Base-by-base conservation (phyloP, 1,139 yeast species). In the Williopsis jadinii region DNA sequence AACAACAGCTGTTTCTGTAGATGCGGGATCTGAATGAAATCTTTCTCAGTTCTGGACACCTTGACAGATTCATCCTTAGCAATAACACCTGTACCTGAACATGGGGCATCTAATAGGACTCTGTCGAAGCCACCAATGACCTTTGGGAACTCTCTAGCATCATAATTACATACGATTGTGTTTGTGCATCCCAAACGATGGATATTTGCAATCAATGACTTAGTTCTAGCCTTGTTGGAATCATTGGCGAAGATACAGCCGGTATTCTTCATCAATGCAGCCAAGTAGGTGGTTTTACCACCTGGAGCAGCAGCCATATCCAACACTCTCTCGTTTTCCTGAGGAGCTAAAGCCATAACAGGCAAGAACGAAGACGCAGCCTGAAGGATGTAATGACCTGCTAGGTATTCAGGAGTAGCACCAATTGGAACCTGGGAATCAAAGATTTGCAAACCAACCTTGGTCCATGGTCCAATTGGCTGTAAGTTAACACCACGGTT, bases 261-360 rank as follows among this genome's bases (percentile, higher is more conserved):
- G 3, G 98, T 92, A 63, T 92, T 94, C 62, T 94, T 94, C 97
- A 92, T 92, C 66, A 90, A 68, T 1, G 98, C 98, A 34, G 96
- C 81, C 44, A 94, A 81, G 60, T 88, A 92, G 2, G 99, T 92
- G 10, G 98, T 88, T 61, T 94, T 94, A 66, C 99, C 99, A 70
- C 99, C 99, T 52, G 99, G 99, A 15, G 99, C 97, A 45, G 98
- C 95, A 34, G 99, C 98, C 98, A 94, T 94, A 68, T 94, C 99
- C 51, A 94, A 72, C 38, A 94, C 73, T 59, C 98, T 81, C 66
- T 94, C 99, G 60, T 85, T 81, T 64, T 88, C 97, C 62, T 88
- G 95, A 14, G 99, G 98, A 48, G 82, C 94, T 54, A 94, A 71
- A 0, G 99, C 99, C 90, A 94, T 86, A 15, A 90, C 97, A 10